Evolutionary conservation across 116 monocot genomes (phyloP), one percentile per base, ranked within the genome.

Genomic region (Dioscorea cayenensis): DNA sequence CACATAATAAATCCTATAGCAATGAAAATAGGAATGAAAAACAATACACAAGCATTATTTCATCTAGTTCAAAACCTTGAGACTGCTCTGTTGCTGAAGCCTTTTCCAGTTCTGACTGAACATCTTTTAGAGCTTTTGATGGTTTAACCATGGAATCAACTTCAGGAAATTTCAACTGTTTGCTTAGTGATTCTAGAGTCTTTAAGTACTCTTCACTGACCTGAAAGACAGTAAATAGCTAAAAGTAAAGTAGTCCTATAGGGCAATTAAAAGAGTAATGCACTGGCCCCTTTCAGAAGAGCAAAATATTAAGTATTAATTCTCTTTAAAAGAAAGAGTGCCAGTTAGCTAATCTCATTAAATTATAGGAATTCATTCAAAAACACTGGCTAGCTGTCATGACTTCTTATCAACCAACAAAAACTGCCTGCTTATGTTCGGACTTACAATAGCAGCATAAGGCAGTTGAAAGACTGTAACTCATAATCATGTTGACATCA

Each of bases 31-130:
- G 1, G 18, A 52, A 52, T 16, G 10, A 3, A 3, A 52, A 13
- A 52, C 18, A 52, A 18, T 16, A 16, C 16, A 18, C 17, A 5
- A 13, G 52, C 10, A 18, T 52, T 52, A 52, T 52, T 38, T 66
- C 36, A 11, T 65, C 29, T 29, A 29, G 8, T 32, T 65, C 23
- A 28, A 32, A 65, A 99, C 94, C 94, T 94, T 65, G 88, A 82
- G 17, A 94, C 85, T 51, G 86, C 94, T n/a, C 74, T 94, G 93
- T 60, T 97, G 93, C 49, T 88, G 66, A 68, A 99, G 91, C 68
- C 81, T 94, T 94, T 82, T 99, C 94, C 51, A 99, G 83, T 71
- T 99, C 99, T 68, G 94, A 89, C 64, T 94, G 90, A 73, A 99
- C 81, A 80, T 99, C 99, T 69, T 99, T 91, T 29, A 99, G 82